Evolutionary conservation across 768 basidiomycete species (phyloP), one percentile per base, ranked within the genome.

Genomic region (Xerocomellus chrysenteron): DNA sequence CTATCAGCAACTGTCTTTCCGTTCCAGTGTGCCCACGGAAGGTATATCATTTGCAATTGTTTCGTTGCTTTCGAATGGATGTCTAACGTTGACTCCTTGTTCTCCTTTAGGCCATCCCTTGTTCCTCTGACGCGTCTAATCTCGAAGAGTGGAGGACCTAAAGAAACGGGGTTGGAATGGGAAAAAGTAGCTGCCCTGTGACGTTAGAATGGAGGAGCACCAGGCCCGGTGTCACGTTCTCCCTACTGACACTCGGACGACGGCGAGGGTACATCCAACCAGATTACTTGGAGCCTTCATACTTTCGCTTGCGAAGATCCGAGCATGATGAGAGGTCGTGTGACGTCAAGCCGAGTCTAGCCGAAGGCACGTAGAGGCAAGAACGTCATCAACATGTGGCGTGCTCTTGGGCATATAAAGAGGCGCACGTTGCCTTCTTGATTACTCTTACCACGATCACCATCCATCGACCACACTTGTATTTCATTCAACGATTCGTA

Each of bases 1-100:
- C 78, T 99, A 30, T 79, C 87, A 10, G 69, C 80, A 58, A 92
- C 93, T 3, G 78, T 80, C 4, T 88, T 92, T 65, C 95, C 96
- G 2, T 98, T 97, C 73, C 92, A 92, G 68, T 99, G 97, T 74
- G 97, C 97, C 33, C 97, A 99, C 73, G 97, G 96, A 68, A 80
- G 91, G 91, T 88, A 57, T n/a, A 13, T 24, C 45, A 37, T 47
- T 7, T 24, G 33, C 13, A 26, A 30, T 42, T 14, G 36, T 46
- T 47, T 45, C 16, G 10, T 43, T 41, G 39, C 36, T 49, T 19
- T 28, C 6, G 45, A 19, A 43, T 21, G 42, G 24, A 35, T 19
- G 8, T 7, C 32, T 35, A 8, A n/a, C 17, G 28, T 21, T 26
- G 46, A 49, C 24, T n/a, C 12, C 7, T 32, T 28, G 16, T 14